Evolutionary conservation across 1,139 yeast genomes (phyloP).

Genomic region (Blastobotrys ciferrii): DNA sequence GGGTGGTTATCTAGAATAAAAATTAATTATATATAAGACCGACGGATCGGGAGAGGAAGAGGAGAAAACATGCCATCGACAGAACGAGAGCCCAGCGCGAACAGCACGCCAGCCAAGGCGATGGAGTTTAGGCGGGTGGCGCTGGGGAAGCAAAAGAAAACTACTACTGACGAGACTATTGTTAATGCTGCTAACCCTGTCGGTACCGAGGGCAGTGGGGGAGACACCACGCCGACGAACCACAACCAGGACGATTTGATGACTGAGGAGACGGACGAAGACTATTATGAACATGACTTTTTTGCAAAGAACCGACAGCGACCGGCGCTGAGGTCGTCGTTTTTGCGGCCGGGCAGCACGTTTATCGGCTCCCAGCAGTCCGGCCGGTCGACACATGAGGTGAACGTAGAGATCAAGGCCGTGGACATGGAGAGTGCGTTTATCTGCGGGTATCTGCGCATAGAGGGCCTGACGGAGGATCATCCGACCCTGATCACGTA

Average conservation of each 20-base stretch:
- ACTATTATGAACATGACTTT: conserved; percentile 1
- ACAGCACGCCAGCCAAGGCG: not conserved
- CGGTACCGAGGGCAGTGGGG: not conserved
- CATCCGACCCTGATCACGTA: conserved; percentile 81
- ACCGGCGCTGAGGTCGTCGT: conserved; percentile 23
- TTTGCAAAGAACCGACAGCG: not conserved
- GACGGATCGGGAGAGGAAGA: not conserved
- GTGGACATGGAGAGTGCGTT: conserved; percentile 62
- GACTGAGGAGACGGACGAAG: conserved; percentile 1
- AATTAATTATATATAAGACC: no score
- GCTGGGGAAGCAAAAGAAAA: not conserved
- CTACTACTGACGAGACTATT: not conserved
- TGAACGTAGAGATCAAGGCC: conserved; percentile 66
- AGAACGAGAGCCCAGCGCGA: not conserved
- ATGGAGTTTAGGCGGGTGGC: not conserved
- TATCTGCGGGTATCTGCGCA: conserved; percentile 75
- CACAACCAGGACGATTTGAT: not conserved
- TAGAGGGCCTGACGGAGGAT: conserved; percentile 72
- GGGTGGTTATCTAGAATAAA: no score
- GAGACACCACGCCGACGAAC: not conserved
- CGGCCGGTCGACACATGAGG: conserved; percentile 65
- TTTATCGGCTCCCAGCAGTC: conserved; percentile 74
- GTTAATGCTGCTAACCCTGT: not conserved
- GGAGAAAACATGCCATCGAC: conserved; percentile 7
- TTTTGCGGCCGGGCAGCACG: conserved; percentile 58